Percentiles rank a stretch among this genome's conserved stretches.
These are phyloP conservation scores for Metarhizium robertsii DNA, from an alignment of 2,329 filamentous ascomycete genomes.

Conservation along the genomic window DNA sequence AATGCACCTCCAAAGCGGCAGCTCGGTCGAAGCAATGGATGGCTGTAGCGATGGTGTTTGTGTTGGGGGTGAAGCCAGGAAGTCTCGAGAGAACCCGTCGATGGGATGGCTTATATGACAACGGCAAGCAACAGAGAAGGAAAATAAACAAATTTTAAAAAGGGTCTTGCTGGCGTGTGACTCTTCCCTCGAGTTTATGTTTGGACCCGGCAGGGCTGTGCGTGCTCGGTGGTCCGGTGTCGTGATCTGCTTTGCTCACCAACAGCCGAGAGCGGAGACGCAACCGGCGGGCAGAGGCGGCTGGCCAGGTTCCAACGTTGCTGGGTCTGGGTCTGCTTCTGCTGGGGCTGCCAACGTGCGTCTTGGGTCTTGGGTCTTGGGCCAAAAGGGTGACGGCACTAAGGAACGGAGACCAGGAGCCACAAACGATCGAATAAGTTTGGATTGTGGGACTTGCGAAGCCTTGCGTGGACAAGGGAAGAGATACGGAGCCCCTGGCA, in stretches of 20 bases:
- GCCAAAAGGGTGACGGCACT: slow-evolving; percentile 1
- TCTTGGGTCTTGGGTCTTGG: not conserved
- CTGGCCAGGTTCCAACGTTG: not conserved
- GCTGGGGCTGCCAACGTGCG: too few species aligned
- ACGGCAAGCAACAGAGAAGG: not conserved
- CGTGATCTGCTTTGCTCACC: slow-evolving; percentile 7
- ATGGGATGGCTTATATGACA: slow-evolving; percentile 1
- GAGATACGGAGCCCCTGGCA: not conserved
- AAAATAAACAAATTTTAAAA: not conserved
- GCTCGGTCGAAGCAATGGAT: not conserved
- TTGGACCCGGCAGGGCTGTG: not conserved
- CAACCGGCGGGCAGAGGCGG: slow-evolving; percentile 7
- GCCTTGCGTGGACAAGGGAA: not conserved
- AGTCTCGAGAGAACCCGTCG: not conserved
- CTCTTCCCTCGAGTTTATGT: slow-evolving; percentile 2
- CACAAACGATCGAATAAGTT: slow-evolving; percentile 1
- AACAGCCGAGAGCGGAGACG: slow-evolving; percentile 11
- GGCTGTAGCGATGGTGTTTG: not conserved
- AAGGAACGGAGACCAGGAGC: not conserved
- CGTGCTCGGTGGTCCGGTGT: slow-evolving; percentile 5
- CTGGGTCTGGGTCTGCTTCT: too few species aligned
- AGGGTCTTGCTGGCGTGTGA: slow-evolving; percentile 3
- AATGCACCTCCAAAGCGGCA: not conserved
- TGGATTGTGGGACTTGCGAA: not conserved
- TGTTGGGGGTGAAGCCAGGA: not conserved